These are phyloP conservation scores for Xylaria multiplex DNA, from an alignment of 2,329 filamentous ascomycete species.

Conservation along the genomic window DNA sequence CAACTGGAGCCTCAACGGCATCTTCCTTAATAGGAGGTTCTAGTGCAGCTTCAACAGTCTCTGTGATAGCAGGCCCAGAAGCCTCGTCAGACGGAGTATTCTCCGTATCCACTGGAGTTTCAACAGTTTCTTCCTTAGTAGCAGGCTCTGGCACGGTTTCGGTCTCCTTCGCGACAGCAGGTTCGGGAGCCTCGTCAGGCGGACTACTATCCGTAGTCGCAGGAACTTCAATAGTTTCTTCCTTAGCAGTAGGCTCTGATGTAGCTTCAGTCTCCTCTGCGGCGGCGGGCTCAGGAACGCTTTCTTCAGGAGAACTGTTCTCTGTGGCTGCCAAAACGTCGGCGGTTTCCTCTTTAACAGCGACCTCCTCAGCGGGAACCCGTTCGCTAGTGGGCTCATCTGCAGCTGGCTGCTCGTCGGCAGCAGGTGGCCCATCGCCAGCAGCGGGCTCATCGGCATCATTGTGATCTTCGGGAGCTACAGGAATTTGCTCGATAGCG, in stretches of 20 bases:
- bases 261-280: not conserved
- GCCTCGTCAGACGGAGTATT: not conserved
- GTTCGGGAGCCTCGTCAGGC: conserved; percentile 10
- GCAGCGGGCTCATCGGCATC: not conserved
- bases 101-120: not conserved
- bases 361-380: conserved; percentile 1
- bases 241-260: not conserved
- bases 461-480: conserved; percentile 13
- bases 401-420: not conserved
- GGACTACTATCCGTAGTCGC: not conserved
- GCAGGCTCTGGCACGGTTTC: conserved; percentile 1
- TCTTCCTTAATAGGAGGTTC: conserved; percentile 8
- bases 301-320: conserved; percentile 15
- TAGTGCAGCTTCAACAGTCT: not conserved
- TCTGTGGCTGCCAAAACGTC: conserved; percentile 1
- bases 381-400: conserved; percentile 3
- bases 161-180: not conserved
- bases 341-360: conserved; percentile 8
- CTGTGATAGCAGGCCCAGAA: not conserved
- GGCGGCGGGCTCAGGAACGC: not conserved
- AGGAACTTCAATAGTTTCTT: not conserved
- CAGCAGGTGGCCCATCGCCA: conserved; percentile 1
- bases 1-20: not conserved
- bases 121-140: not conserved
- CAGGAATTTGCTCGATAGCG: not conserved